Percentiles rank a stretch among this genome's conserved stretches.
Evolutionary conservation across 1,284 basidiomycete species (phyloP).

Genomic region (Psilocybe mexicana): DNA sequence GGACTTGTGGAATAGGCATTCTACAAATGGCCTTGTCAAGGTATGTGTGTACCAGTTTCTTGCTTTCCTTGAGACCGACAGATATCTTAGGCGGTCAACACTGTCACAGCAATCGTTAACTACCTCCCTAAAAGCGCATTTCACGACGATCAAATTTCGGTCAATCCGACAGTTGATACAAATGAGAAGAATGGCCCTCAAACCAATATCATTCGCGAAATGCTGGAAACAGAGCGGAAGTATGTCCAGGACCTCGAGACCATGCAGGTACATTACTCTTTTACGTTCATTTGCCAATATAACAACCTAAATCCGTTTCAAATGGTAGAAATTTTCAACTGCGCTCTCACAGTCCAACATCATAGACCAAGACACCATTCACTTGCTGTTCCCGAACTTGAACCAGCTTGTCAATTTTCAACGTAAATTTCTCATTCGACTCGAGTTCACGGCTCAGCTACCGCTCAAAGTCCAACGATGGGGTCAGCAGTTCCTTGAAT

Average conservation of each 20-base stretch:
- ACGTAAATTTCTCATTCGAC: conserved; percentile 91
- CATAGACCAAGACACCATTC: conserved; percentile 92
- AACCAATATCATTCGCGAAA: conserved; percentile 81
- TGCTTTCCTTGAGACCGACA: conserved; percentile 2
- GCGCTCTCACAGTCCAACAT: conserved; percentile 80
- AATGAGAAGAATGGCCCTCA: conserved; percentile 70
- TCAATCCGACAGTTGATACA: conserved; percentile 47
- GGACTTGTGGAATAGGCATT: conserved; percentile 86
- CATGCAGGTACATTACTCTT: conserved; percentile 72
- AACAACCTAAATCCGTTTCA: conserved; percentile 4
- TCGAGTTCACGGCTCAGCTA: conserved; percentile 84
- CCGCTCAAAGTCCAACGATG: conserved; percentile 88
- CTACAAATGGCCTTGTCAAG: conserved; percentile 95
- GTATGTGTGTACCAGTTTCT: conserved; percentile 44
- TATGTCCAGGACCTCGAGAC: conserved; percentile 98
- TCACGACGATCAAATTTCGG: conserved; percentile 61
- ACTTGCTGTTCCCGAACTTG: conserved; percentile 93
- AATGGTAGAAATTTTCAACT: conserved; percentile 73
- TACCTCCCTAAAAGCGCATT: conserved; percentile 77
- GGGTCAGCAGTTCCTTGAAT: conserved; percentile 82
- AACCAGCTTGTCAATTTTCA: conserved; percentile 97
- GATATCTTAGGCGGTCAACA: conserved; percentile 75
- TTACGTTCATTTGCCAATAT: neutral
- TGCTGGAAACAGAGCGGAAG: conserved; percentile 94
- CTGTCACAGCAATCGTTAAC: conserved; percentile 85